phyloP scores from a whole-genome alignment of 73 alveolate genomes.

The Vitrella brassicaformis region DNA sequence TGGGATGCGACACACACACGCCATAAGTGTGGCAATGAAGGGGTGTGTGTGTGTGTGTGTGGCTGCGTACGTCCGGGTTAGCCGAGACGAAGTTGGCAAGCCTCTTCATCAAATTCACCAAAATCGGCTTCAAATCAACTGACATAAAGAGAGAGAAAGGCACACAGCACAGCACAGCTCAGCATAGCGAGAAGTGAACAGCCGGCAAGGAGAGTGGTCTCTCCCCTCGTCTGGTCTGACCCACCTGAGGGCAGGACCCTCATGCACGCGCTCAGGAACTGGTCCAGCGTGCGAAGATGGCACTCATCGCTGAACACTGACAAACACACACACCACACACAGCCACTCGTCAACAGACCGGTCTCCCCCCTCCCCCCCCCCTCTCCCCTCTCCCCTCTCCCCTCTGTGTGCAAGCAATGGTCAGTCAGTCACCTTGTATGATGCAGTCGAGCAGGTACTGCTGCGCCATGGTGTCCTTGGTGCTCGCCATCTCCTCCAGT shows the following conservation, averaged over 20 bases:
- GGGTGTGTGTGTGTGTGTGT: neutral
- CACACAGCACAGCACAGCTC: too few species aligned
- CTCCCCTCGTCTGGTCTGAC: neutral
- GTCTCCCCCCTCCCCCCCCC: too few species aligned
- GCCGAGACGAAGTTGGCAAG: neutral
- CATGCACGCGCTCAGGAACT: neutral
- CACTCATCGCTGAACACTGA: neutral
- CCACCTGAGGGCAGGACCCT: neutral
- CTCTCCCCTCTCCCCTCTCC: too few species aligned
- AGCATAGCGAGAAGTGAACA: neutral
- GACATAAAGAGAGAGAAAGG: neutral
- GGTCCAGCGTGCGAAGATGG: neutral
- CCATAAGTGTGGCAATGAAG: neutral
- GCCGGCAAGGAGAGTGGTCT: neutral
- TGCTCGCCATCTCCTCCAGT: constrained; percentile 49
- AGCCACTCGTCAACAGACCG: neutral
- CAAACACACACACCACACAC: neutral
- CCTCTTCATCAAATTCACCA: neutral
- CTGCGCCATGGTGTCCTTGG: constrained; percentile 61
- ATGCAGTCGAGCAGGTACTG: constrained; percentile 73
- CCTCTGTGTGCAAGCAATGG: too few species aligned
- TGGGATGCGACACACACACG: neutral
- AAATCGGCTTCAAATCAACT: neutral
- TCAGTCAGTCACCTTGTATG: constrained; percentile 59
- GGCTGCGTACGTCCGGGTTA: neutral